Conservation (phyloP, 2,329 filamentous ascomycete species). For the Alternaria sp. region DNA sequence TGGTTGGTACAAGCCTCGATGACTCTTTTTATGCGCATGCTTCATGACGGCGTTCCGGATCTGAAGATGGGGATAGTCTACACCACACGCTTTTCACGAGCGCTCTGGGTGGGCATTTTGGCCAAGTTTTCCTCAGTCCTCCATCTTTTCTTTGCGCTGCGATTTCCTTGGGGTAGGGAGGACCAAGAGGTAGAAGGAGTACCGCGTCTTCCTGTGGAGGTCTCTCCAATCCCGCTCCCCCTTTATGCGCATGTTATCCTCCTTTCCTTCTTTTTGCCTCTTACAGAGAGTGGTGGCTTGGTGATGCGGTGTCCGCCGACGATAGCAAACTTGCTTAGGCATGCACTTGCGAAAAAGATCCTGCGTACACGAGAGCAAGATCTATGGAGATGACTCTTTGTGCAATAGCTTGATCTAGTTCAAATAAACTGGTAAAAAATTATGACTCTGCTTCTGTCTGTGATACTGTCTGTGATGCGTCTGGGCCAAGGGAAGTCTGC, state of each 20-base stretch:
- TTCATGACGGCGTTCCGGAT: constrained; percentile 38
- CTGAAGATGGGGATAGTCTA: constrained; percentile 20
- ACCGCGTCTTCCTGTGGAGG: constrained; percentile 8
- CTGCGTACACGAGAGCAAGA: constrained; percentile 22
- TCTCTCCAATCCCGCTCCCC: constrained; percentile 6
- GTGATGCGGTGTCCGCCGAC: constrained; percentile 9
- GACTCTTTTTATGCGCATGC: constrained; percentile 21
- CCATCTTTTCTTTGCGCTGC: constrained; percentile 18
- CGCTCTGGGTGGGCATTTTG: constrained; percentile 24
- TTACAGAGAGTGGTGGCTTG: constrained; percentile 10
- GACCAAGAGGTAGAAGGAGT: constrained; percentile 11
- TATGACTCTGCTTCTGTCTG: neutral
- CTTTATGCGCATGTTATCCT: constrained; percentile 14
- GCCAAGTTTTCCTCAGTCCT: constrained; percentile 15
- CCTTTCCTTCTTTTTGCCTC: constrained; percentile 7
- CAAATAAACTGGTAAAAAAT: constrained; percentile 31
- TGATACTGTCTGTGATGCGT: neutral
- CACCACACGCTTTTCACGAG: constrained; percentile 28
- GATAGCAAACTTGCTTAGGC: constrained; percentile 35
- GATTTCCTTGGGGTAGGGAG: constrained; percentile 6
- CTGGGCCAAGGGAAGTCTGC: neutral
- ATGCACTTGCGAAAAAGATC: constrained; percentile 20
- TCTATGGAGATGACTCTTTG: constrained; percentile 31
- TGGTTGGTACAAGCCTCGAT: constrained; percentile 13
- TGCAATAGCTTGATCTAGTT: constrained; percentile 41